Conservation (phyloP, 768 basidiomycete species). For the Kwoniella dendrophila region DNA sequence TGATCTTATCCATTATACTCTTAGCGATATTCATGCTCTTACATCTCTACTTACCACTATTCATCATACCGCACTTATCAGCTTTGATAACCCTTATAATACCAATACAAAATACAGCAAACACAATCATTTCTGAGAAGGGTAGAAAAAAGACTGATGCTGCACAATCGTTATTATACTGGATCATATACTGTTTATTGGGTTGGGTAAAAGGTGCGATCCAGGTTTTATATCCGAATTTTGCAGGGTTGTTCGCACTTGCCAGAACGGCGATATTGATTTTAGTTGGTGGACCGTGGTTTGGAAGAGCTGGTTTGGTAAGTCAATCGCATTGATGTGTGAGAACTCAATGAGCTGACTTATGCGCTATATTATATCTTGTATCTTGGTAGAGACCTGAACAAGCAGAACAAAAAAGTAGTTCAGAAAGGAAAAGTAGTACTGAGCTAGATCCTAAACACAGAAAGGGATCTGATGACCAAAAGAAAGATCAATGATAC, state of each 20-base stretch:
- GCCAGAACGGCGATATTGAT: conserved; percentile 27
- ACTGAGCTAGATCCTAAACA: neutral
- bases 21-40: conserved; percentile 68
- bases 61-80: conserved; percentile 33
- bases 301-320: conserved; percentile 36
- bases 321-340: too few relatives aligned
- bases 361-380: too few relatives aligned
- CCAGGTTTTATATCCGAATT: conserved; percentile 32
- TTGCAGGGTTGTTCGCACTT: conserved; percentile 29
- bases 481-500: conserved; percentile 7
- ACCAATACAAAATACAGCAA: conserved; percentile 36
- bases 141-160: conserved; percentile 14
- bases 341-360: too few relatives aligned
- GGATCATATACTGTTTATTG: conserved; percentile 28
- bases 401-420: conserved; percentile 6
- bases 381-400: conserved; percentile 1
- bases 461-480: neutral
- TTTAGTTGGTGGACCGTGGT: conserved; percentile 42
- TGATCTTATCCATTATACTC: conserved; percentile 69
- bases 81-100: conserved; percentile 35
- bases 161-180: conserved; percentile 40
- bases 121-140: conserved; percentile 8
- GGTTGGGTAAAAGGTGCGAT: conserved; percentile 28
- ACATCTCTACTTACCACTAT: conserved; percentile 27
- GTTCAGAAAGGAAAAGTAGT: conserved; percentile 5